Evolutionary conservation across 2,329 filamentous ascomycete genomes (phyloP).

Genomic region (Calonectria hawksworthii): DNA sequence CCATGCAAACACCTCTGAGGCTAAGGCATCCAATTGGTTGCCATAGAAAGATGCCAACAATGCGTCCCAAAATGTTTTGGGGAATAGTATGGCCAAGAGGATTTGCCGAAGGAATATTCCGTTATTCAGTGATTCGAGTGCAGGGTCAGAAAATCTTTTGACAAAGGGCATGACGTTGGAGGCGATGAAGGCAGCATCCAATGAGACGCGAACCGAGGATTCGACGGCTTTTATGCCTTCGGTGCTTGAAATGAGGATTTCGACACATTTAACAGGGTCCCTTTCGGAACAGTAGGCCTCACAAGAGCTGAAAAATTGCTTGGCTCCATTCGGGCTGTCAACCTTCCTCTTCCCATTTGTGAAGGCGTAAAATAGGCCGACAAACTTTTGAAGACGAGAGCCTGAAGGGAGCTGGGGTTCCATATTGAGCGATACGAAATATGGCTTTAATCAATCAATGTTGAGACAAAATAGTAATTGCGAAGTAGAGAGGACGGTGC

Average conservation of each 20-base stretch:
- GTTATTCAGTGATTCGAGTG: slow-evolving; percentile 35
- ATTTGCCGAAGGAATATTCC: slow-evolving; percentile 39
- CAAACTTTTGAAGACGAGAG: slow-evolving; percentile 29
- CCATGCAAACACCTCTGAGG: slow-evolving; percentile 61
- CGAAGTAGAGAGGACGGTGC: not conserved
- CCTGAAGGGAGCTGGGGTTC: slow-evolving; percentile 9
- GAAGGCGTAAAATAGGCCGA: slow-evolving; percentile 33
- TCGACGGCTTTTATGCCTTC: slow-evolving; percentile 41
- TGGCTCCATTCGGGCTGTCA: slow-evolving; percentile 35
- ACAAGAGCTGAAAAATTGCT: slow-evolving; percentile 46
- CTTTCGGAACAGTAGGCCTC: slow-evolving; percentile 26
- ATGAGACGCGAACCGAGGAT: slow-evolving; percentile 43
- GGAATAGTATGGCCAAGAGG: slow-evolving; percentile 64
- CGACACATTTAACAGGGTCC: slow-evolving; percentile 42
- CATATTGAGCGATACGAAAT: slow-evolving; percentile 16
- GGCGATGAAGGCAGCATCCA: slow-evolving; percentile 47
- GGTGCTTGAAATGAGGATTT: slow-evolving; percentile 42
- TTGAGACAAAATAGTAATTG: not conserved
- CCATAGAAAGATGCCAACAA: slow-evolving; percentile 52
- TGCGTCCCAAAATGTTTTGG: slow-evolving; percentile 68
- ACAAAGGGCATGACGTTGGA: slow-evolving; percentile 31
- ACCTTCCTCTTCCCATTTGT: slow-evolving; percentile 37
- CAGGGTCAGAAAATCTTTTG: slow-evolving; percentile 23
- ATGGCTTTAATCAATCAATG: not conserved
- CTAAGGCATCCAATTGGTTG: slow-evolving; percentile 48